These are phyloP conservation scores for Triglochin maritima DNA, from an alignment of 106 monocot genomes.

Conservation along the genomic window DNA sequence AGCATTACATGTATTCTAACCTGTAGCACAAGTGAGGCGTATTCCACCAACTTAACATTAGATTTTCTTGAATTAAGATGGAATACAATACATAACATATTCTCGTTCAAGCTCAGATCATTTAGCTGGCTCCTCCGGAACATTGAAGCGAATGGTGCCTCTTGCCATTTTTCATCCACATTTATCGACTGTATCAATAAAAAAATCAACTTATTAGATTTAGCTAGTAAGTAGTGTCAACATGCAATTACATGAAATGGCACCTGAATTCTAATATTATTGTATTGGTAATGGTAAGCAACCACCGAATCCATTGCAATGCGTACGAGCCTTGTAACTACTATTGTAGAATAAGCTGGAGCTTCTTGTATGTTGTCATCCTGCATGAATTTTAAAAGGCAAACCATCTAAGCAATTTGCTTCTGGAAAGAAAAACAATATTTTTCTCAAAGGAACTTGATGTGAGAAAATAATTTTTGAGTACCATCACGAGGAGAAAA, in stretches of 20 bases:
- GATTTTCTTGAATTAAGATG: constrained; percentile 34
- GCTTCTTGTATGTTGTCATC: constrained; percentile 11
- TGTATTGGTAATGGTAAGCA: constrained; percentile 34
- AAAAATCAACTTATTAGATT: neutral
- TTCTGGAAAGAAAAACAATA: too few species aligned
- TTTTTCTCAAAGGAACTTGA: too few species aligned
- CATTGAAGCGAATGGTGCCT: constrained; percentile 82
- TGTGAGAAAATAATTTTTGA: too few species aligned
- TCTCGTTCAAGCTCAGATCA: constrained; percentile 32
- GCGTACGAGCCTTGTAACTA: constrained; percentile 45
- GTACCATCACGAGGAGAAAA: too few species aligned
- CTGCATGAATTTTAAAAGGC: constrained; percentile 1
- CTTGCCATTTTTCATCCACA: constrained; percentile 87
- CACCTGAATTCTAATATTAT: constrained; percentile 46
- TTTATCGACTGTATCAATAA: constrained; percentile 40
- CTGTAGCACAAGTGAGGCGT: constrained; percentile 69
- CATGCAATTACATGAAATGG: neutral
- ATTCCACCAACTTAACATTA: constrained; percentile 56
- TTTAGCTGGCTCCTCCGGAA: constrained; percentile 44
- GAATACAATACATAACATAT: constrained; percentile 39
- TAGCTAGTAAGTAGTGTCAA: too few species aligned
- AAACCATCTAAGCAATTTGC: neutral
- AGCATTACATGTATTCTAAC: constrained; percentile 15
- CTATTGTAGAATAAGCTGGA: constrained; percentile 21
- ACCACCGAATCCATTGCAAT: constrained; percentile 36